Evolutionary conservation across 176 grass and related monocot species (phyloP).

Genomic region (maize (Zea mays)): Zm-B73-REFERENCE-NAM-5.0 NC_050098.1:189208001-189208500

Average conservation of each 20-base stretch:
- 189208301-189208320: background rate
- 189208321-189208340: background rate
- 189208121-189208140: background rate
- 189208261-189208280: background rate
- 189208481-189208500: background rate
- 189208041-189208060: background rate
- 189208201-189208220: background rate
- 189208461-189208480: background rate
- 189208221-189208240: background rate
- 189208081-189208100: slow-evolving; percentile 3
- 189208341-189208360: too few species aligned
- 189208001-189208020: background rate
- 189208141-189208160: background rate
- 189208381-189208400: background rate
- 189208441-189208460: background rate
- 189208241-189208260: background rate
- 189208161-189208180: slow-evolving; percentile 13
- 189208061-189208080: slow-evolving; percentile 20
- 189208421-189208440: background rate
- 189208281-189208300: background rate
- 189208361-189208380: background rate
- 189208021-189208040: background rate
- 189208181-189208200: slow-evolving; percentile 6
- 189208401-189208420: background rate
- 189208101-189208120: slow-evolving; percentile 12